Evolutionary conservation across 306 rosid species (phyloP), one percentile per base, ranked within the genome.

Genomic region (Pterocarpus santalinus): DNA sequence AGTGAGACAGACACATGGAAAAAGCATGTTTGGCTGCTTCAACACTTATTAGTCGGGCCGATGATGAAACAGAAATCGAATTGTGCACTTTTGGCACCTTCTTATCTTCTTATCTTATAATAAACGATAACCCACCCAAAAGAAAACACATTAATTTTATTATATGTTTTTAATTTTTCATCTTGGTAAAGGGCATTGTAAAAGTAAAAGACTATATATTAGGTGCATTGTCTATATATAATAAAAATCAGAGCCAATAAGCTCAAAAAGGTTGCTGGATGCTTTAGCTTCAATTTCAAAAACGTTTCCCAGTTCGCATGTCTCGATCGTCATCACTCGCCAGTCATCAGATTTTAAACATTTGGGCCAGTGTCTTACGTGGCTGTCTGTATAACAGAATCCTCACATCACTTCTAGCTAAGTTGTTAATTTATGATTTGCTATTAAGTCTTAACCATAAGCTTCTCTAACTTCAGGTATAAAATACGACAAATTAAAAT

Each of bases 21-120:
- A 62, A 67, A 68, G 69, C 81, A 73, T 34, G 81, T 79, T 79
- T 60, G 46, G 64, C 39, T 43, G 33, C 67, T 44, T 53, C 52
- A n/a, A 74, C 12, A 28, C 13, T 22, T 11, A 52, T 47, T 2
- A 47, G 7, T 8, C 47, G 66, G 72, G 33, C 15, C n/a, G 7
- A 58, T 46, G 49, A 22, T 61, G 79, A 82, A 46, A 64, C 72
- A 5, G 38, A 53, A 14, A 58, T 63, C 36, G 15, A 44, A 62
- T 36, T 85, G 65, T 66, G 30, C 47, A 46, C 52, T 81, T 76
- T 82, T 80, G 87, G 71, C 61, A 15, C 51, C 38, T 49, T 75
- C 47, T 13, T 9, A 10, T 51, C 38, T 30, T 57, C 2, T 7
- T 8, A 63, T 22, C 28, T 22, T 22, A 22, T 22, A 22, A 22